phyloP scores from a whole-genome alignment of 345 rosid species.

The Salix purpurea region DNA sequence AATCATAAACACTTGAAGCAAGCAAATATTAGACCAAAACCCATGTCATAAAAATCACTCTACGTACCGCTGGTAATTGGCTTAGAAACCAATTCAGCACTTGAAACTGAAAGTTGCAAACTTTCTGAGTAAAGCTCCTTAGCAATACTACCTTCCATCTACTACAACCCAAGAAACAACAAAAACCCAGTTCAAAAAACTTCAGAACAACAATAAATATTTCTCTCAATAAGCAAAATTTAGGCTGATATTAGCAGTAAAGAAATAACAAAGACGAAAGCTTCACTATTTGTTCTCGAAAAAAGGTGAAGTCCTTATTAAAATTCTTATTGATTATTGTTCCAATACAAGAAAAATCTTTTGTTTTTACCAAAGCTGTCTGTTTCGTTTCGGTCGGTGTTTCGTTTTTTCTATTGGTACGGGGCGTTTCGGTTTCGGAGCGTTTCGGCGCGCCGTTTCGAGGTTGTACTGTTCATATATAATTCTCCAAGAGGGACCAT shows the following conservation, averaged over 20 bases:
- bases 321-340: neutral
- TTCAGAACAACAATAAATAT: neutral
- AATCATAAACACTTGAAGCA: neutral
- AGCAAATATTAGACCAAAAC: neutral
- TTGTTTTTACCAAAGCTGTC: neutral
- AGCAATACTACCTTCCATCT: slow-evolving; percentile 44
- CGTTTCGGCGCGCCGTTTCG: too few relatives aligned
- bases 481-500: too few relatives aligned
- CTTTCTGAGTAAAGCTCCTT: slow-evolving; percentile 52
- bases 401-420: too few relatives aligned
- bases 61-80: slow-evolving; percentile 7
- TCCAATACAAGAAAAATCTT: neutral
- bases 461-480: too few relatives aligned
- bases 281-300: neutral
- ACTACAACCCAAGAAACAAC: slow-evolving; percentile 1
- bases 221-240: neutral
- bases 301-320: neutral
- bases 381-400: too few relatives aligned
- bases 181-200: neutral
- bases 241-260: neutral
- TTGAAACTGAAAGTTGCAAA: slow-evolving; percentile 30
- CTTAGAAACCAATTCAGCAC: slow-evolving; percentile 18
- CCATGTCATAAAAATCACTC: neutral
- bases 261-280: neutral
- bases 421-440: too few relatives aligned